Evolutionary conservation across 2,329 filamentous ascomycete species (phyloP).

Genomic region (Stemphylium beticola): DNA sequence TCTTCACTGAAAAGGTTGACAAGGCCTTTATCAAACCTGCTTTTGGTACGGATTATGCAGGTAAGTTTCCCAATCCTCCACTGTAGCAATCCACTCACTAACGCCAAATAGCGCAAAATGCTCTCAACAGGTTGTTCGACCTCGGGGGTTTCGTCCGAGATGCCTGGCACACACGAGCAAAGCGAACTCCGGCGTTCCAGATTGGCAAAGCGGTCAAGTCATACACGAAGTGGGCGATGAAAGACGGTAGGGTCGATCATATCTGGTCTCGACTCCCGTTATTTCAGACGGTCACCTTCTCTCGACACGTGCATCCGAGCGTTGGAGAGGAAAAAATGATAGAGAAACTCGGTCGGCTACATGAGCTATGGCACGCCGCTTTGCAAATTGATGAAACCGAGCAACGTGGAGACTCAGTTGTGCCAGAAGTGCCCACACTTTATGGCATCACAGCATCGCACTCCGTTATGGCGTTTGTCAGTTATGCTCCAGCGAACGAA

Average conservation of each 20-base stretch:
- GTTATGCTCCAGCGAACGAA: constrained; percentile 51
- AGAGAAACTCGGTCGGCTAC: constrained; percentile 52
- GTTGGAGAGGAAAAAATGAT: constrained; percentile 53
- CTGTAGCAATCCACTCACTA: constrained; percentile 5
- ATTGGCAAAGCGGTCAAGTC: constrained; percentile 52
- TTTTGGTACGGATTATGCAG: constrained; percentile 54
- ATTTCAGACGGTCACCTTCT: constrained; percentile 54
- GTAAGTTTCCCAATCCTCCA: constrained; percentile 33
- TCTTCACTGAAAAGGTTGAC: constrained; percentile 56
- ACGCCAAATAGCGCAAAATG: constrained; percentile 54
- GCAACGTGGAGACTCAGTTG: constrained; percentile 4
- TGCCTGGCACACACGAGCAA: constrained; percentile 49
- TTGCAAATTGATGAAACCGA: constrained; percentile 32
- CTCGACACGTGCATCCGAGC: constrained; percentile 46
- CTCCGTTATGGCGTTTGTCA: constrained; percentile 60
- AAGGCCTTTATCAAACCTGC: constrained; percentile 56
- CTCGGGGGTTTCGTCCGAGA: constrained; percentile 61
- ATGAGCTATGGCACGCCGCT: constrained; percentile 50
- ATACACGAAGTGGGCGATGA: constrained; percentile 62
- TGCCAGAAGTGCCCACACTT: constrained; percentile 54
- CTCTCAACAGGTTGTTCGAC: constrained; percentile 57
- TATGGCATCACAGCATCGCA: constrained; percentile 62
- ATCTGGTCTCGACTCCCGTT: constrained; percentile 50
- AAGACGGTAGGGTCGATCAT: constrained; percentile 54
- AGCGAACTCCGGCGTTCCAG: constrained; percentile 46